Percentiles rank a stretch among this genome's conserved stretches.
Evolutionary conservation across 495 filamentous ascomycete genomes (phyloP).

Genomic region (Penicillium roqueforti): DNA sequence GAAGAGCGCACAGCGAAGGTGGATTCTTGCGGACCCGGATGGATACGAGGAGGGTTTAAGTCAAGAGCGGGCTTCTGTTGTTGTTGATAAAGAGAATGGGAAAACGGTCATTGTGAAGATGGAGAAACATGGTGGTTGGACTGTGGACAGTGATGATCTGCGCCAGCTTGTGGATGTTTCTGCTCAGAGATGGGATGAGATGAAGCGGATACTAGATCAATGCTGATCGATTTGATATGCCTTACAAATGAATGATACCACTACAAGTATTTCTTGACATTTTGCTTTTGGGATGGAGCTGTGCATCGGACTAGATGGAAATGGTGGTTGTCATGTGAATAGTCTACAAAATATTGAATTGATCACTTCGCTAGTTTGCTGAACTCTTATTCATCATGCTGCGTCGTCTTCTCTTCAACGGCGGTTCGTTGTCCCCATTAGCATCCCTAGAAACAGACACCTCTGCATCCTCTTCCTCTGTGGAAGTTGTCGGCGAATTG

Average conservation of each 20-base stretch:
- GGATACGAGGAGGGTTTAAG: constrained; percentile 81
- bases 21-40: constrained; percentile 86
- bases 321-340: neutral
- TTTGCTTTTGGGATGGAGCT: neutral
- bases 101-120: constrained; percentile 60
- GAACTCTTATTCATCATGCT: constrained; percentile 6
- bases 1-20: constrained; percentile 49
- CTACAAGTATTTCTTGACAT: neutral
- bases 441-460: constrained; percentile 19
- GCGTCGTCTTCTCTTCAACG: constrained; percentile 34
- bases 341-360: neutral
- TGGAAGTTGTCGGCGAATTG: neutral
- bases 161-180: constrained; percentile 50
- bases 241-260: constrained; percentile 34
- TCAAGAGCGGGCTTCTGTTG: constrained; percentile 66
- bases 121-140: constrained; percentile 77
- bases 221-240: constrained; percentile 23
- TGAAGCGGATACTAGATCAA: constrained; percentile 44
- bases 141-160: constrained; percentile 53
- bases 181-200: constrained; percentile 51
- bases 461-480: constrained; percentile 18
- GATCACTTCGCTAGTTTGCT: constrained; percentile 14
- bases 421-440: constrained; percentile 32
- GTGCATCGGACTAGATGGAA: neutral
- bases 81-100: constrained; percentile 61